Conservation (phyloP, 192 early-diverging fungal genomes). For the Podochytrium sp. region DNA sequence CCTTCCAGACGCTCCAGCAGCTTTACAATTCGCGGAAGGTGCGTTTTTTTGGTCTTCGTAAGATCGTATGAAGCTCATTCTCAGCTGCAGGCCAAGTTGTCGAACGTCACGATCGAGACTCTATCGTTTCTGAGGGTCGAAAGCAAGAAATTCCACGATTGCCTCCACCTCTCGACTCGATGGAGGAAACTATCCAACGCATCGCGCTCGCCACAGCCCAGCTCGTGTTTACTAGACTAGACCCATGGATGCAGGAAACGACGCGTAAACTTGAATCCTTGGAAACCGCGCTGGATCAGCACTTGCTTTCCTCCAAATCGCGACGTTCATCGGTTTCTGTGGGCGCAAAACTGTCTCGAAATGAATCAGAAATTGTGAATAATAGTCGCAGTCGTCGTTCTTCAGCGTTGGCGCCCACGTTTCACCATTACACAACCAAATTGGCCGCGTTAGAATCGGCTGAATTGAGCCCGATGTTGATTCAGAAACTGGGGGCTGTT, state of each 20-base stretch:
- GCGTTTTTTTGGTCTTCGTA: too few species aligned
- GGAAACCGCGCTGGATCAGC: not conserved
- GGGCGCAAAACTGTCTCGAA: not conserved
- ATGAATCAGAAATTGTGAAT: too few species aligned
- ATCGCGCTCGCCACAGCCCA: not conserved
- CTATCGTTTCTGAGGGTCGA: not conserved
- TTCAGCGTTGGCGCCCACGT: not conserved
- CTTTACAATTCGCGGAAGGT: not conserved
- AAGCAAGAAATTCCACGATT: not conserved
- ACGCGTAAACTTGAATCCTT: not conserved
- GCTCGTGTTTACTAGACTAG: not conserved
- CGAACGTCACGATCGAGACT: not conserved
- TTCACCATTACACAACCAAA: not conserved
- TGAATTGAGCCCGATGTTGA: not conserved
- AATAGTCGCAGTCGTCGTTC: too few species aligned
- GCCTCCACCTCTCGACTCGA: not conserved
- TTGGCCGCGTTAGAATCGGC: not conserved
- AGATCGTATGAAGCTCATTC: too few species aligned
- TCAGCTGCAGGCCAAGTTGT: not conserved
- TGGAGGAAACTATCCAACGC: not conserved
- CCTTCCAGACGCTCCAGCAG: not conserved
- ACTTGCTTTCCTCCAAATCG: not conserved
- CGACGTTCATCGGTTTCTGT: not conserved
- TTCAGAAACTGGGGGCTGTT: not conserved
- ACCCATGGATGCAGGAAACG: constrained; percentile 6